Evolutionary conservation across 1,284 basidiomycete genomes (phyloP).

Genomic region (Hortiboletus rubellus): DNA sequence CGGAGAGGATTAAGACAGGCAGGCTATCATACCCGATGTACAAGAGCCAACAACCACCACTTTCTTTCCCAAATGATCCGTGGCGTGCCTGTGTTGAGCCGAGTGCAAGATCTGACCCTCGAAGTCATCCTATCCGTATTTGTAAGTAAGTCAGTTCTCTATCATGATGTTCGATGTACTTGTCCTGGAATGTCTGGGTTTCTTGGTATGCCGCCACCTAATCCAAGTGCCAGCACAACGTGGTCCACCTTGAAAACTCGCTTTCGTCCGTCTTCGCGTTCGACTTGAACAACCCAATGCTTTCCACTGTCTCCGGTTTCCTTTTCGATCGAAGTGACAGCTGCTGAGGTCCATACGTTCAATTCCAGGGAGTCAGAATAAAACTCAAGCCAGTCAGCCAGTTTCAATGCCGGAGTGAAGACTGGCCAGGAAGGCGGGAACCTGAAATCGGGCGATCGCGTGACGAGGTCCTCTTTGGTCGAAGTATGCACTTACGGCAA

Average conservation of each 20-base stretch:
- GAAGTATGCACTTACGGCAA: slow-evolving; percentile 31
- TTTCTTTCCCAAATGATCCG: slow-evolving; percentile 56
- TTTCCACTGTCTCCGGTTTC: slow-evolving; percentile 30
- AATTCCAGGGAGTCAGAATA: slow-evolving; percentile 48
- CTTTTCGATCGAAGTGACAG: slow-evolving; percentile 35
- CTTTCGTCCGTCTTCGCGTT: slow-evolving; percentile 31
- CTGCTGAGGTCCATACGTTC: slow-evolving; percentile 46
- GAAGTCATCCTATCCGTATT: slow-evolving; percentile 45
- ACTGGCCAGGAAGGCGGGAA: slow-evolving; percentile 43
- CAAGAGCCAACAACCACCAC: slow-evolving; percentile 62
- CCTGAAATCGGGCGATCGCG: slow-evolving; percentile 12
- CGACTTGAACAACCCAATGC: slow-evolving; percentile 43
- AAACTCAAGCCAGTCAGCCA: slow-evolving; percentile 51
- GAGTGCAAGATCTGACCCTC: slow-evolving; percentile 60
- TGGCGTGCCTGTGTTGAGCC: slow-evolving; percentile 46
- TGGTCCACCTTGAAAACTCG: slow-evolving; percentile 40
- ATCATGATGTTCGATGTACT: slow-evolving; percentile 1
- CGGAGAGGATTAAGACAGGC: not conserved
- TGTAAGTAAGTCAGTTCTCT: slow-evolving; percentile 16
- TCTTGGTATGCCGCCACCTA: slow-evolving; percentile 40
- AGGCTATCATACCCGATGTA: slow-evolving; percentile 47
- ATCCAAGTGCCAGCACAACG: slow-evolving; percentile 45
- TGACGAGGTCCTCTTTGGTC: not conserved
- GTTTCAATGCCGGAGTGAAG: slow-evolving; percentile 41
- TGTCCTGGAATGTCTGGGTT: slow-evolving; percentile 40